Conservation (phyloP, 306 rosid genomes). For the Parietaria judaica region DNA sequence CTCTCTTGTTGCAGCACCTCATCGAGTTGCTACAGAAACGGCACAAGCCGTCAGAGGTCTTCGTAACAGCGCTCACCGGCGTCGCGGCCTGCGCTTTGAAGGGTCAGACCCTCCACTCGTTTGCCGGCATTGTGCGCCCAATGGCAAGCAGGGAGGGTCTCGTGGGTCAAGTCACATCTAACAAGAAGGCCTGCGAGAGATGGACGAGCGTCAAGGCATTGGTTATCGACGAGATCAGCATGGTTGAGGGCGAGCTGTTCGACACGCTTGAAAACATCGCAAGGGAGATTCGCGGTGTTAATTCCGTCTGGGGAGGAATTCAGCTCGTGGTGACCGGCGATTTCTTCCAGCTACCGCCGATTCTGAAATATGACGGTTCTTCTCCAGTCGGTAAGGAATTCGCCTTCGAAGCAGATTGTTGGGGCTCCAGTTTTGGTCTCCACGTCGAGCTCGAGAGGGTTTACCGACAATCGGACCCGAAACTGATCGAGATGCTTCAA, state of each 20-base stretch:
- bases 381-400: slow-evolving; percentile 15
- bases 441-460: slow-evolving; percentile 36
- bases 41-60: slow-evolving; percentile 31
- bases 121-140: slow-evolving; percentile 22
- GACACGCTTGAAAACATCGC: slow-evolving; percentile 42
- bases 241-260: slow-evolving; percentile 37
- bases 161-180: slow-evolving; percentile 2
- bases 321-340: slow-evolving; percentile 55
- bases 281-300: slow-evolving; percentile 4
- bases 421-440: slow-evolving; percentile 40
- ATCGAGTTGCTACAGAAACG: slow-evolving; percentile 23
- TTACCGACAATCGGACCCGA: slow-evolving; percentile 43
- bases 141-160: slow-evolving; percentile 8
- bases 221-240: slow-evolving; percentile 52
- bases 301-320: slow-evolving; percentile 51
- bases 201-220: slow-evolving; percentile 40
- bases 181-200: slow-evolving; percentile 21
- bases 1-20: slow-evolving; percentile 27
- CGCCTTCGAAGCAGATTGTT: slow-evolving; percentile 54
- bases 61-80: slow-evolving; percentile 45
- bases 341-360: slow-evolving; percentile 56
- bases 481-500: slow-evolving; percentile 40
- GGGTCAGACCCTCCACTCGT: slow-evolving; percentile 53
- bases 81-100: slow-evolving; percentile 43
- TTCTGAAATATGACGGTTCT: not conserved